phyloP scores from a whole-genome alignment of 805 yeast species.

The Candida manassasensis region DNA sequence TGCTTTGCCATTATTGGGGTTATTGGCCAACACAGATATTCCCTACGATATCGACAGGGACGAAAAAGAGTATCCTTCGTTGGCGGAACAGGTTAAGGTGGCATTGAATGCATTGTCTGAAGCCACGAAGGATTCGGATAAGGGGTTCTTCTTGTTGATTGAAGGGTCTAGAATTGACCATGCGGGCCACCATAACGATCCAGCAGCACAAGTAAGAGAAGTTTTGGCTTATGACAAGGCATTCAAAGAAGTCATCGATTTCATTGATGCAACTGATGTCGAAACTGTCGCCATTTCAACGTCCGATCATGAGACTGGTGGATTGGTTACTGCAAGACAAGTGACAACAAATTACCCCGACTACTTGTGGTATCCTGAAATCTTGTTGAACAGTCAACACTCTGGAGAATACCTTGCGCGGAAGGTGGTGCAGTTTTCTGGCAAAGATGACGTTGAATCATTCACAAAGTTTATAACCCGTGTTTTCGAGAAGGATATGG shows the following conservation, averaged over 20 bases:
- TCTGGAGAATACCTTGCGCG: slow-evolving; percentile 67
- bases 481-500: slow-evolving; percentile 60
- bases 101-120: slow-evolving; percentile 66
- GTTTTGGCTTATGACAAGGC: slow-evolving; percentile 84
- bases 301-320: slow-evolving; percentile 96
- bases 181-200: slow-evolving; percentile 92
- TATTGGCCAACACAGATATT: slow-evolving; percentile 71
- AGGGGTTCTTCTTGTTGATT: slow-evolving; percentile 81
- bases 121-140: slow-evolving; percentile 66
- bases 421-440: slow-evolving; percentile 37
- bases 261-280: slow-evolving; percentile 59
- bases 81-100: slow-evolving; percentile 71
- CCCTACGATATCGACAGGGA: slow-evolving; percentile 83
- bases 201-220: slow-evolving; percentile 91
- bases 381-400: slow-evolving; percentile 60
- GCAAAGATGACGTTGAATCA: slow-evolving; percentile 13
- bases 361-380: slow-evolving; percentile 83
- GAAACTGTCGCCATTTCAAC: slow-evolving; percentile 80
- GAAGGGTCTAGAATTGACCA: slow-evolving; percentile 95
- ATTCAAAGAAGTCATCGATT: slow-evolving; percentile 67
- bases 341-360: slow-evolving; percentile 68
- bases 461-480: slow-evolving; percentile 44
- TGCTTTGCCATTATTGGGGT: slow-evolving; percentile 69
- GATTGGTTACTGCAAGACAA: slow-evolving; percentile 84
- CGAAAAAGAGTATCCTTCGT: slow-evolving; percentile 57